Percentiles rank a stretch among this genome's conserved stretches.
These are phyloP conservation scores for Salinomyces thailandicus DNA, from an alignment of 2,329 filamentous ascomycete genomes.

Conservation along the genomic window DNA sequence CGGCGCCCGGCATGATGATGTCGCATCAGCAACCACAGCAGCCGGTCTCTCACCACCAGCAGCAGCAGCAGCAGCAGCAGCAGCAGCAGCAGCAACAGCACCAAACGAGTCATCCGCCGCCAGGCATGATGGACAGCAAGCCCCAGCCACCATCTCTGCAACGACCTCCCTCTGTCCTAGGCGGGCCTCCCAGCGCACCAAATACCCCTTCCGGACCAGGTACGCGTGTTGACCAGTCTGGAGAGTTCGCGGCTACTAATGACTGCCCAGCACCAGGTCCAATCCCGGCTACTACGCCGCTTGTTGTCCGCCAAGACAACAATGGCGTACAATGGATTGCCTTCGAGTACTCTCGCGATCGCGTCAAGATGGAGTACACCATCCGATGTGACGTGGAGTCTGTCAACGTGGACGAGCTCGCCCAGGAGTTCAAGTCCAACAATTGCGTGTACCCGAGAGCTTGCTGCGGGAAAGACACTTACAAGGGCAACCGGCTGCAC, in stretches of 20 bases:
- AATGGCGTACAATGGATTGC: conserved; percentile 98
- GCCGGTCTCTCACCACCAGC: conserved; percentile 13
- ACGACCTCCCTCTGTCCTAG: conserved; percentile 12
- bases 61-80: conserved; percentile 15
- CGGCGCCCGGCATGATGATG: conserved; percentile 42
- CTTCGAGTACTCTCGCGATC: conserved; percentile 92
- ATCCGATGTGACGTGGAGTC: conserved; percentile 97
- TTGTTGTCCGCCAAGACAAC: conserved; percentile 87
- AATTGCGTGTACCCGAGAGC: conserved; percentile 97
- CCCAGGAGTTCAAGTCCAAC: conserved; percentile 86
- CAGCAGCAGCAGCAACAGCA: conserved; percentile 27
- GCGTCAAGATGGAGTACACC: conserved; percentile 99
- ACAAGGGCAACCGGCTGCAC: conserved; percentile 86
- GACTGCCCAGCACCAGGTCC: conserved; percentile 89
- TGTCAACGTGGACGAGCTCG: conserved; percentile 77
- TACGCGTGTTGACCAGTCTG: conserved; percentile 11
- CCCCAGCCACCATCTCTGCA: conserved; percentile 9
- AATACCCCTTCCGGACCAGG: conserved; percentile 23
- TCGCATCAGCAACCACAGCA: conserved; percentile 37
- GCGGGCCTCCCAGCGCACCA: conserved; percentile 16
- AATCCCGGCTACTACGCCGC: conserved; percentile 88
- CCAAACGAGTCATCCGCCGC: conserved; percentile 51
- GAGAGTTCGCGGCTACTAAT: conserved; percentile 49
- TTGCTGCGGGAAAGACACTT: conserved; percentile 90
- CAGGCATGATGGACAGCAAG: conserved; percentile 13